Conservation (phyloP, 2,329 filamentous ascomycete species). For the Harringtonia aguacate region DNA sequence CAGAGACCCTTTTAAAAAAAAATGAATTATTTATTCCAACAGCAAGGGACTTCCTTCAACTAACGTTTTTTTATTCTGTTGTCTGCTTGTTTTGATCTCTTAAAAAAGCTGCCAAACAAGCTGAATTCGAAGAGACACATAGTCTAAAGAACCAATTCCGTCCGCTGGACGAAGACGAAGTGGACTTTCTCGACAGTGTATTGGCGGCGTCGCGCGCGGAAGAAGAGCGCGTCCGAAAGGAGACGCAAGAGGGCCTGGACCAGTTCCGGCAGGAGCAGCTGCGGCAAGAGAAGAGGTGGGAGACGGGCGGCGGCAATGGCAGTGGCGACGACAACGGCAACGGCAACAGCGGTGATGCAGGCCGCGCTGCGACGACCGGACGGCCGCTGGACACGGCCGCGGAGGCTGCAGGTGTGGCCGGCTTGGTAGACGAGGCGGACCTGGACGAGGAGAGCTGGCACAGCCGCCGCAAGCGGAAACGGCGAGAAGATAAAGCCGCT, state of each 20-base stretch:
- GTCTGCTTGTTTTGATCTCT: not conserved
- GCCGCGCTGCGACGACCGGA: no score
- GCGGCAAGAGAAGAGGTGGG: slow-evolving; percentile 4
- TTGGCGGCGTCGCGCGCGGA: slow-evolving; percentile 35
- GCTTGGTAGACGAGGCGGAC: slow-evolving; percentile 9
- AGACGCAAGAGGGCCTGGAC: slow-evolving; percentile 46
- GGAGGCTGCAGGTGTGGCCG: not conserved
- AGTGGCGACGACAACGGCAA: slow-evolving; percentile 8
- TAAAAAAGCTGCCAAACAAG: slow-evolving; percentile 61
- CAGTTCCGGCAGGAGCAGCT: slow-evolving; percentile 43
- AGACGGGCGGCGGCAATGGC: not conserved
- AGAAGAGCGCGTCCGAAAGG: slow-evolving; percentile 41
- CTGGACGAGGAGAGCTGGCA: slow-evolving; percentile 12
- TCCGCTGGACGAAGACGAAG: slow-evolving; percentile 67
- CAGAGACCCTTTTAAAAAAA: no score
- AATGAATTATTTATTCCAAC: no score
- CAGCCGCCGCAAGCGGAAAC: slow-evolving; percentile 11
- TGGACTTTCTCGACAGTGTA: slow-evolving; percentile 60
- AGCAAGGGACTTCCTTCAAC: no score
- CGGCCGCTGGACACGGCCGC: no score
- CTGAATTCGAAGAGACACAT: slow-evolving; percentile 66
- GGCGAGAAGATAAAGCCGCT: slow-evolving; percentile 6
- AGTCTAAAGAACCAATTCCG: slow-evolving; percentile 68
- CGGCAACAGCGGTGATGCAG: not conserved
- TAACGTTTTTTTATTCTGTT: no score